Evolutionary conservation across 1,284 basidiomycete genomes (phyloP).

Genomic region (Marasmius fiardii): DNA sequence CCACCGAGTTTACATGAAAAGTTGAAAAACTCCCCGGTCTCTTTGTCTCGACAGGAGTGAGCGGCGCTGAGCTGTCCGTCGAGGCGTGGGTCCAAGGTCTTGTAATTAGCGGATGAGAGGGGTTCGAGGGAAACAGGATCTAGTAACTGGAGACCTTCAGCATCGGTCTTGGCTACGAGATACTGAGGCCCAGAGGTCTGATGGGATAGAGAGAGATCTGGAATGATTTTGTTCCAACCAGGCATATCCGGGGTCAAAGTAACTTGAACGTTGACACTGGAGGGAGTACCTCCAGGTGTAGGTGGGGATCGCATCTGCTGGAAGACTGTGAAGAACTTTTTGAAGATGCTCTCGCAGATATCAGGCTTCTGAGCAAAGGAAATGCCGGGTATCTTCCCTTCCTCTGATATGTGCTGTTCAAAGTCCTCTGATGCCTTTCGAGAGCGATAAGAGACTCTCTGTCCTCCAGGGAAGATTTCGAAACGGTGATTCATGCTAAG

Average conservation of each 20-base stretch:
- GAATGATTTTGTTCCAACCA: constrained; percentile 11
- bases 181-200: constrained; percentile 20
- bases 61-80: constrained; percentile 30
- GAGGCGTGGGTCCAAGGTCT: constrained; percentile 27
- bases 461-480: constrained; percentile 17
- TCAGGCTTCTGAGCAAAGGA: constrained; percentile 20
- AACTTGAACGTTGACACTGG: constrained; percentile 18
- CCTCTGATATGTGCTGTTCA: constrained; percentile 15
- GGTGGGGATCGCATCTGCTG: constrained; percentile 6
- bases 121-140: constrained; percentile 34
- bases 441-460: constrained; percentile 19
- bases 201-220: neutral
- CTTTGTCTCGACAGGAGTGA: constrained; percentile 33
- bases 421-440: constrained; percentile 16
- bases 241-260: constrained; percentile 23
- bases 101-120: constrained; percentile 24
- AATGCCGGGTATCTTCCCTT: constrained; percentile 13
- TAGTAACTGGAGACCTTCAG: constrained; percentile 23
- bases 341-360: constrained; percentile 23
- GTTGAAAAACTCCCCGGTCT: constrained; percentile 32
- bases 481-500: constrained; percentile 23
- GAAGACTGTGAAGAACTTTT: constrained; percentile 24
- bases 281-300: constrained; percentile 3
- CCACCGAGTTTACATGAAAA: constrained; percentile 26
- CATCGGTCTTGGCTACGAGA: constrained; percentile 31